phyloP scores from a whole-genome alignment of 1,284 basidiomycete genomes.

The Anthracocystis walkeri region DNA sequence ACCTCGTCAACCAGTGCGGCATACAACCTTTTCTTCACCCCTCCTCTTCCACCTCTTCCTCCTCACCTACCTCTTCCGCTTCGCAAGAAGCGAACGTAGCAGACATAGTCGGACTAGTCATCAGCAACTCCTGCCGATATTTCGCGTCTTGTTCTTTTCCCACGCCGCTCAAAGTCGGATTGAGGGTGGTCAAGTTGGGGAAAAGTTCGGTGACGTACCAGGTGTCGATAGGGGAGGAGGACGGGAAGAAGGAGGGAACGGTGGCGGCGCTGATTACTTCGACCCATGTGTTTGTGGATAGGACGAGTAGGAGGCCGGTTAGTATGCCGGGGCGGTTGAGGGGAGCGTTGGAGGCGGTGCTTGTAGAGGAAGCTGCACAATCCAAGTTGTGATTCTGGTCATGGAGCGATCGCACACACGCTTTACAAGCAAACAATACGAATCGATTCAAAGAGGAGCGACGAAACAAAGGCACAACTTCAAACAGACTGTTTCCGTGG shows the following conservation, averaged over 20 bases:
- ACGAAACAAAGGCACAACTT: too few species aligned
- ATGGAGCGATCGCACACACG: background rate
- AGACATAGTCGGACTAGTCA: slow-evolving; percentile 47
- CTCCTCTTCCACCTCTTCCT: background rate
- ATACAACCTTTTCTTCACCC: slow-evolving; percentile 42
- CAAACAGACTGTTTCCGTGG: too few species aligned
- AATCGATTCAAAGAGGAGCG: too few species aligned
- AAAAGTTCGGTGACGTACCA: slow-evolving; percentile 50
- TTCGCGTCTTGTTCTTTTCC: slow-evolving; percentile 56
- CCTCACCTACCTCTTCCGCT: slow-evolving; percentile 3
- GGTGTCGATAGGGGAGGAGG: slow-evolving; percentile 31
- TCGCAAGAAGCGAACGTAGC: slow-evolving; percentile 8
- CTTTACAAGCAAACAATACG: too few species aligned
- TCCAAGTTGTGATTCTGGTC: slow-evolving; percentile 22
- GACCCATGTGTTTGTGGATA: slow-evolving; percentile 58
- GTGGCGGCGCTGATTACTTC: slow-evolving; percentile 41
- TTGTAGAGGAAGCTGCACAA: slow-evolving; percentile 7
- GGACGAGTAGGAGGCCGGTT: slow-evolving; percentile 34
- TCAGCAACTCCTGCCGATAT: slow-evolving; percentile 49
- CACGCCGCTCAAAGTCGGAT: slow-evolving; percentile 21
- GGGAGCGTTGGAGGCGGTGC: slow-evolving; percentile 5
- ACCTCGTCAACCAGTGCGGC: slow-evolving; percentile 44
- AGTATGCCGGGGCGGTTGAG: slow-evolving; percentile 30
- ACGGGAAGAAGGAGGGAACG: background rate
- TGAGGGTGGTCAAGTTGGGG: slow-evolving; percentile 47